Base-by-base conservation (phyloP, 345 rosid genomes). In the Reutealis trisperma region DNA sequence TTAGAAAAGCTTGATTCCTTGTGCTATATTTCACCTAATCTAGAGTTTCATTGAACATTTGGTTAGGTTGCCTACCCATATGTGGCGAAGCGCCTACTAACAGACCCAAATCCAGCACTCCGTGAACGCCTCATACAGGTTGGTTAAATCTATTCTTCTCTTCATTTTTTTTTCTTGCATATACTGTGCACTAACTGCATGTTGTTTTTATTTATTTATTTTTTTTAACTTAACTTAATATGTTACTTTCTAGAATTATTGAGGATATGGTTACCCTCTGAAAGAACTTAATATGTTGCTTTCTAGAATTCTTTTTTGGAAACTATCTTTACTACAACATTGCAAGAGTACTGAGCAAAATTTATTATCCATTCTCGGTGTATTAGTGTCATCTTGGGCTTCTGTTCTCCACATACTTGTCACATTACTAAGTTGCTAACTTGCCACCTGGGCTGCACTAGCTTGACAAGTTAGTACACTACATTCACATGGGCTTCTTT, bases 111-210 rank as follows among this genome's bases (percentile, higher is more conserved):
- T 83, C 99, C 98, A 32, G 98, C 99, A 76, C 97, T 95, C 34
- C 93, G 98, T 11, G 94, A 95, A 80, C 98, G 98, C 71, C 90
- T 95, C 66, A 88, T 95, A 86, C 98, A 95, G 99, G 99, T 93
- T 18, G 78, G 78, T 76, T 64, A 41, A 72, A 58, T 62, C 68
- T 63, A 44, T 83, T 52, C 62, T 30, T 1, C 63, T 64, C 57
- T 21, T 37, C 55, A 41, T 8, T 4, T 15, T 16, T 16, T 0
- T 22, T 21, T 34, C 47, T 41, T 68, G 25, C 60, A 37, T 24
- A 22, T 4, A 49, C 41, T 27, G 12, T 64, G 67, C 59, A 18
- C 21, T 18, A 60, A 24, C 24, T 64, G 24, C 19, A 19, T 37
- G 6, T 34, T 64, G n/a, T n/a, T n/a, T n/a, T n/a, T n/a, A n/a